These are phyloP conservation scores for Pythium oligandrum DNA, from an alignment of 352 stramenopile genomes.

Conservation along the genomic window DNA sequence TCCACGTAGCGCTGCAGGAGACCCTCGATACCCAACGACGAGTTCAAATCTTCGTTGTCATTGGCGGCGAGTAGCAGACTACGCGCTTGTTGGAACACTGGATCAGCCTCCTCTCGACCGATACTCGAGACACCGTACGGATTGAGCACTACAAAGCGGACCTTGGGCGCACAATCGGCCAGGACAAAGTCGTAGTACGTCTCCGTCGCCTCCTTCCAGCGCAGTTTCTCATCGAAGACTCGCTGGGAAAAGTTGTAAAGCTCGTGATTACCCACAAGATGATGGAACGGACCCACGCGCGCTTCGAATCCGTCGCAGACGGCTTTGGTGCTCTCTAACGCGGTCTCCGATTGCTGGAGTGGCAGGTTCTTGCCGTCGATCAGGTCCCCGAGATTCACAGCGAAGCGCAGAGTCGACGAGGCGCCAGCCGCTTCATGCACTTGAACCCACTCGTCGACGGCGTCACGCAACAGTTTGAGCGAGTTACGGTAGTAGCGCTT, in stretches of 20 bases:
- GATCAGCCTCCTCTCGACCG: constrained; percentile 37
- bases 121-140: constrained; percentile 64
- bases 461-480: constrained; percentile 37
- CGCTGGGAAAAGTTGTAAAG: constrained; percentile 71
- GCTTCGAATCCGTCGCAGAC: constrained; percentile 41
- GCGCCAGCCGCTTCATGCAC: constrained; percentile 5
- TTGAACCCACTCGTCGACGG: constrained; percentile 49
- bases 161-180: constrained; percentile 23
- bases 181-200: constrained; percentile 69
- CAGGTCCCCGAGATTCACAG: constrained; percentile 76
- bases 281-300: constrained; percentile 51
- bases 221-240: constrained; percentile 39
- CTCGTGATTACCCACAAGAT: constrained; percentile 83
- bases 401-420: constrained; percentile 36
- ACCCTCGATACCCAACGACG: constrained; percentile 39
- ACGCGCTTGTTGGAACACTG: constrained; percentile 36
- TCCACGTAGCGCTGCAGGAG: constrained; percentile 55
- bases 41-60: constrained; percentile 76
- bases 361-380: constrained; percentile 76
- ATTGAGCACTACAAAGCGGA: constrained; percentile 69
- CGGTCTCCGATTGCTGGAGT: constrained; percentile 31
- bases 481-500: constrained; percentile 70
- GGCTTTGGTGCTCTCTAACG: constrained; percentile 34
- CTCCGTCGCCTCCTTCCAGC: constrained; percentile 21
- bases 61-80: constrained; percentile 41